A percentile compares a stretch with the other conserved stretches of the same genome.
These are phyloP conservation scores for Peronospora farinosa DNA, from an alignment of 352 stramenopile species.

Conservation along the genomic window DNA sequence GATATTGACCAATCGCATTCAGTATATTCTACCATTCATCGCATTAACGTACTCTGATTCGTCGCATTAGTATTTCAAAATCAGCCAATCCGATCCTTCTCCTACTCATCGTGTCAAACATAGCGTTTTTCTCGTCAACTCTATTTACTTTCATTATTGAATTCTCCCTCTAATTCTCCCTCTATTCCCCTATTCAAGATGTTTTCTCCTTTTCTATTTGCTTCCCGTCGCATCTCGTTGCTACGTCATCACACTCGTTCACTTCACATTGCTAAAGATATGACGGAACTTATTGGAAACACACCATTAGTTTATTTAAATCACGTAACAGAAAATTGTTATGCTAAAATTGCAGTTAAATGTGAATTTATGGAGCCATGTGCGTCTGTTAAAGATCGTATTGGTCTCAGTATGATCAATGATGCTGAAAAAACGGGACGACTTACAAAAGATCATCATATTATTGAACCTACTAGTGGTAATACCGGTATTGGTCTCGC, in stretches of 20 bases:
- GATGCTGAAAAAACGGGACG: slow-evolving; percentile 62
- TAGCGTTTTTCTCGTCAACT: not conserved
- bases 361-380: slow-evolving; percentile 89
- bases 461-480: slow-evolving; percentile 92
- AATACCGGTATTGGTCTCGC: slow-evolving; percentile 94
- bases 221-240: slow-evolving; percentile 19
- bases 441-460: slow-evolving; percentile 67
- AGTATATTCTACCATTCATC: not conserved
- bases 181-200: slow-evolving; percentile 5
- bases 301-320: slow-evolving; percentile 92
- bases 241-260: slow-evolving; percentile 31
- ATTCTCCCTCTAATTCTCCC: not conserved
- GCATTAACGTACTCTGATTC: not conserved
- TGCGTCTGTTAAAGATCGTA: slow-evolving; percentile 82
- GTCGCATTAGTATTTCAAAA: not conserved
- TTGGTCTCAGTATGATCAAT: slow-evolving; percentile 82
- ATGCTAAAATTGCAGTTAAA: slow-evolving; percentile 85
- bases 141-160: not conserved
- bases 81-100: not conserved
- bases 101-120: not conserved
- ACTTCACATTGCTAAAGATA: slow-evolving; percentile 86
- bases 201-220: slow-evolving; percentile 21
- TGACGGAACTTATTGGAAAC: slow-evolving; percentile 92
- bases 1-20: no score
- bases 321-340: slow-evolving; percentile 62